phyloP scores from a whole-genome alignment of 2,329 filamentous ascomycete genomes.

The Apiospora sp. region DNA sequence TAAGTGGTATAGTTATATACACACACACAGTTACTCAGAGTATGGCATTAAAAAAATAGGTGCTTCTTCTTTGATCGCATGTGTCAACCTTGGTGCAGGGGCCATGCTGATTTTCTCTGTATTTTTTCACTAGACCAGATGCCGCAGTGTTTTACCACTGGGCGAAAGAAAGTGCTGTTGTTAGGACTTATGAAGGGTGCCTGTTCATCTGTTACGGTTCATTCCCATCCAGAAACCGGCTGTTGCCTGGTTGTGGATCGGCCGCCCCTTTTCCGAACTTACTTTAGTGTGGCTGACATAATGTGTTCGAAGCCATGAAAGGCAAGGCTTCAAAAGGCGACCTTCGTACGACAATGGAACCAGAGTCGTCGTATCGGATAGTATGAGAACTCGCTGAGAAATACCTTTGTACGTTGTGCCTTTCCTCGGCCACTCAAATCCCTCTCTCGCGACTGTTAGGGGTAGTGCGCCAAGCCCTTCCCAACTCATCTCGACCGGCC shows the following conservation, averaged over 20 bases:
- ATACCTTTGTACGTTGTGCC: too few species aligned
- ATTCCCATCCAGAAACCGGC: not conserved
- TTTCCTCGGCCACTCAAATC: too few species aligned
- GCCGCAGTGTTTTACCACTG: constrained; percentile 22
- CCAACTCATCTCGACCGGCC: too few species aligned
- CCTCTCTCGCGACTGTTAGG: too few species aligned
- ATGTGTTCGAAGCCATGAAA: too few species aligned
- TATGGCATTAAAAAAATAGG: constrained; percentile 62
- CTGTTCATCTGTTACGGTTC: not conserved
- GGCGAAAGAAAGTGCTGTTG: not conserved
- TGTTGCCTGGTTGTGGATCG: not conserved
- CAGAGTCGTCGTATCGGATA: too few species aligned
- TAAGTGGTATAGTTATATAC: not conserved
- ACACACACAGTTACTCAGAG: not conserved
- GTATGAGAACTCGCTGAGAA: too few species aligned
- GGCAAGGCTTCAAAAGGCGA: too few species aligned
- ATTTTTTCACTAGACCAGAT: constrained; percentile 28
- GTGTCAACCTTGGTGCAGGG: constrained; percentile 92
- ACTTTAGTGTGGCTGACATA: not conserved
- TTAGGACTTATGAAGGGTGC: not conserved
- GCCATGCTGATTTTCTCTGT: constrained; percentile 31
- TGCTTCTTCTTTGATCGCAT: constrained; percentile 81
- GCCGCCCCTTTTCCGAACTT: not conserved
- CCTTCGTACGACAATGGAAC: too few species aligned
- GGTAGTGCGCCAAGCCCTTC: too few species aligned